A percentile compares a stretch with the other conserved stretches of the same genome.
These are phyloP conservation scores for Scheffersomyces amazonensis DNA, from an alignment of 805 yeast species.

Conservation along the genomic window DNA sequence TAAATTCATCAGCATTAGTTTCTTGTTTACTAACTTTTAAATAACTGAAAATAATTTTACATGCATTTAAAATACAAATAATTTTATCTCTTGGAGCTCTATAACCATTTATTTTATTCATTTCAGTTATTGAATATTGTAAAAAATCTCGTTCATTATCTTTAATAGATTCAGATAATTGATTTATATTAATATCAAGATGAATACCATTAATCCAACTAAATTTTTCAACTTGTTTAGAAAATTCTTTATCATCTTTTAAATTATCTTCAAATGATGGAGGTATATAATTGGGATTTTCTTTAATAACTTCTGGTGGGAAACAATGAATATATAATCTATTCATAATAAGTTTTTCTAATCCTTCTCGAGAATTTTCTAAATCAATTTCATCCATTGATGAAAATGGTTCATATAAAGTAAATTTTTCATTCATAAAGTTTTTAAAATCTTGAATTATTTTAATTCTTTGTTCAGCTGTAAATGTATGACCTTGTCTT, in stretches of 20 bases:
- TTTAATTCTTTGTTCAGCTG: slow-evolving; percentile 73
- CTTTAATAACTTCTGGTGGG: slow-evolving; percentile 64
- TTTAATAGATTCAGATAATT: slow-evolving; percentile 23
- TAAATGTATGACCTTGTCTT: slow-evolving; percentile 56
- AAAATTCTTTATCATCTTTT: slow-evolving; percentile 52
- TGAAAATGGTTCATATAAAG: slow-evolving; percentile 68
- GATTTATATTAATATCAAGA: slow-evolving; percentile 61
- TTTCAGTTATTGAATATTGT: slow-evolving; percentile 66
- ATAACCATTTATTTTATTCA: slow-evolving; percentile 73
- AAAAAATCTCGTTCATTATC: slow-evolving; percentile 45
- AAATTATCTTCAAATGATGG: slow-evolving; percentile 58
- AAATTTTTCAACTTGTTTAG: slow-evolving; percentile 55
- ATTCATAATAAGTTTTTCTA: slow-evolving; percentile 91
- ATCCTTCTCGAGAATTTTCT: slow-evolving; percentile 80
- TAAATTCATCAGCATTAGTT: slow-evolving; percentile 85
- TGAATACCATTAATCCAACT: slow-evolving; percentile 73
- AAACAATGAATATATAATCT: slow-evolving; percentile 74
- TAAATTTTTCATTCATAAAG: slow-evolving; percentile 66
- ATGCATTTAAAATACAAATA: slow-evolving; percentile 85
- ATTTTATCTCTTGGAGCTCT: slow-evolving; percentile 94
- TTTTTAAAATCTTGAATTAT: slow-evolving; percentile 71
- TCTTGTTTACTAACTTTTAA: slow-evolving; percentile 70
- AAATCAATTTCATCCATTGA: slow-evolving; percentile 54
- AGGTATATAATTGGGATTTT: slow-evolving; percentile 20
- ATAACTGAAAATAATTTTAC: slow-evolving; percentile 88